Base-by-base conservation (phyloP, 2,329 filamentous ascomycete genomes). In the Hypoxylon sp. region DNA sequence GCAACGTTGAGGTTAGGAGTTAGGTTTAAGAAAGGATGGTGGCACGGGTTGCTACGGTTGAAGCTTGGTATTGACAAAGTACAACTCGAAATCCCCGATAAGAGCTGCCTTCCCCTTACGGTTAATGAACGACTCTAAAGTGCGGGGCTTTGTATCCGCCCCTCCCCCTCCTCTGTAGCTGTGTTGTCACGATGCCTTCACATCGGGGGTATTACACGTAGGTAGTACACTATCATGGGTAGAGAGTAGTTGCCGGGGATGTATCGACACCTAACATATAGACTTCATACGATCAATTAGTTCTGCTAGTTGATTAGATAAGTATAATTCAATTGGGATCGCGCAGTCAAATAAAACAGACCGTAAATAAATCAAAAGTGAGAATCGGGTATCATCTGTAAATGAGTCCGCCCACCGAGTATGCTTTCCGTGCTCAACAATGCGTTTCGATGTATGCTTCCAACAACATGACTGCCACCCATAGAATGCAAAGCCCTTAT, bases 331-430 rank as follows among this genome's bases (percentile, higher is more conserved):
- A n/a, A n/a, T n/a, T n/a, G n/a, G n/a, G n/a, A n/a, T n/a, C n/a
- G n/a, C 10, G 10, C 1, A 17, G 4, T 20, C 7, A 4, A 26
- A 26, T 26, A 26, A 26, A 26, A 4, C 7, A 26, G 24, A 26
- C 24, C 10, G n/a, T 41, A 22, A 28, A 20, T 30, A 53, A 17
- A 53, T 24, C 30, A 60, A 28, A 39, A 48, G 22, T 26, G 28
- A 55, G 13, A 62, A 56, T 53, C 39, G 65, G 65, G 65, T 68
- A 68, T 68, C 59, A 60, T 17, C 32, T 62, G 58, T 60, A 30
- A 58, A 60, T 55, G 32, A 59, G 43, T 55, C 32, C 41, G 50
- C 51, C 22, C 50, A 51, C 22, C 50, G 47, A 17, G 26, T 60
- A 63, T 61, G 56, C 46, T 59, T 54, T 47, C 59, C 60, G 41